Evolutionary conservation across 2,329 filamentous ascomycete species (phyloP), one percentile per base, ranked within the genome.

Genomic region (Scytalidium lignicola): DNA sequence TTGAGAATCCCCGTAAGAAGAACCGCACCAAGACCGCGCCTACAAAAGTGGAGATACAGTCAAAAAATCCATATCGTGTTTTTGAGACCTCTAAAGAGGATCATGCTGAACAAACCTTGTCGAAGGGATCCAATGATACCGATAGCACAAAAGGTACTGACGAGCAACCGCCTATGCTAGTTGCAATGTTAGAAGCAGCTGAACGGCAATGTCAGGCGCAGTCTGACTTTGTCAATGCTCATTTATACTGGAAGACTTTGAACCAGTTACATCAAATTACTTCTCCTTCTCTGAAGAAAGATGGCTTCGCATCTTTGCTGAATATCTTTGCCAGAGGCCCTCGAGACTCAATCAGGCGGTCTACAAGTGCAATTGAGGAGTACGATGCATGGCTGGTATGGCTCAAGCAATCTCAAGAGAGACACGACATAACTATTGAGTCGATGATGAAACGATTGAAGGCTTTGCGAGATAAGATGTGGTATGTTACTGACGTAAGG

Each of bases 401-500:
- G 80, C 75, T 95, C 18, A 90, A 90, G 62, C 87, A 90, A 58
- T 89, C 85, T 20, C 84, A 92, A 60, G 86, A 90, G 60, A 80
- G 86, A 2, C 83, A 90, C 43, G 88, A 92, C 59, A 78, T 76
- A 2, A 78, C 82, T 12, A 84, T 91, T 29, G 85, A 90, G 39
- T 76, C 81, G 4, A 88, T 90, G 80, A 86, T 89, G 76, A 75
- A 76, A 51, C 81, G 82, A 4, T 75, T 93, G 32, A 81, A 84
- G 50, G 83, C 86, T 19, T 75, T 96, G 37, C 82, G 93, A 40
- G 88, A 96, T 65, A 97, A 97, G 74, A 96, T 97, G 88, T 99
- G 93, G 93, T 99, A 95, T 65, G 88, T 93, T 52, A 92, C 88
- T 1, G 90, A 96, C 65, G 91, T 97, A 22, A 86, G 89, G 54